phyloP scores from a whole-genome alignment of 225 moss, liverwort and hornwort species.

The Sphagnum tenellum region DNA sequence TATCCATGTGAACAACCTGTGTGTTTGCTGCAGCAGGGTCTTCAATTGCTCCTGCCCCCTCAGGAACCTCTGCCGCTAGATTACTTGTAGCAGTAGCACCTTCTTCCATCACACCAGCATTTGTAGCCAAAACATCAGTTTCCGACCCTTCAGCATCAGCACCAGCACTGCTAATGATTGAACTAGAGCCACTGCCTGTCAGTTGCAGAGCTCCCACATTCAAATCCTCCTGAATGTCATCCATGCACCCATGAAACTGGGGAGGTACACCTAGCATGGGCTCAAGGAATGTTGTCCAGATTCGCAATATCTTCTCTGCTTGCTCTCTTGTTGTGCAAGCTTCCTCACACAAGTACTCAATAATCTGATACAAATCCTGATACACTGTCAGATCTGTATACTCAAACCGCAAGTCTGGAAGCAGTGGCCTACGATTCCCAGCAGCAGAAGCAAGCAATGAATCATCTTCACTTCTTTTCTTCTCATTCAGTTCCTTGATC shows the following conservation, averaged over 20 bases:
- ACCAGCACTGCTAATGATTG: slow-evolving; percentile 18
- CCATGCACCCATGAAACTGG: slow-evolving; percentile 17
- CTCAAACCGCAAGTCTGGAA: slow-evolving; percentile 51
- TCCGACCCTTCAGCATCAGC: slow-evolving; percentile 19
- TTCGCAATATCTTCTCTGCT: slow-evolving; percentile 53
- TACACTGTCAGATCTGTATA: slow-evolving; percentile 60
- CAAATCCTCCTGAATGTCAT: slow-evolving; percentile 21
- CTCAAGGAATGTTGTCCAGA: slow-evolving; percentile 58
- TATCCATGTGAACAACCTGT: too few relatives aligned
- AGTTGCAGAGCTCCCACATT: slow-evolving; percentile 10
- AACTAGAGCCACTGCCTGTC: slow-evolving; percentile 10
- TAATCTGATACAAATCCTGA: slow-evolving; percentile 71
- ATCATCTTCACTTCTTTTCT: slow-evolving; percentile 63
- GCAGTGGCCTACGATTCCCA: slow-evolving; percentile 49
- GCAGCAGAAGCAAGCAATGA: slow-evolving; percentile 47
- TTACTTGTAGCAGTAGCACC: slow-evolving; percentile 7
- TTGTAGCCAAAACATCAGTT: slow-evolving; percentile 5
- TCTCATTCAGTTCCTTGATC: slow-evolving; percentile 78
- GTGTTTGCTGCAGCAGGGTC: slow-evolving; percentile 6
- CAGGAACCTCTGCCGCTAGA: slow-evolving; percentile 1
- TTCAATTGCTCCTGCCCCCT: slow-evolving; percentile 5
- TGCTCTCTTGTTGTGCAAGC: slow-evolving; percentile 63
- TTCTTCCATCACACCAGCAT: slow-evolving; percentile 1
- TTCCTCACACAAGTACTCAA: slow-evolving; percentile 78
- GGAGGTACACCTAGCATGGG: slow-evolving; percentile 60